A percentile compares a stretch with the other conserved stretches of the same genome.
phyloP scores from a whole-genome alignment of 768 basidiomycete species.

The Rhizopogon sp. region DNA sequence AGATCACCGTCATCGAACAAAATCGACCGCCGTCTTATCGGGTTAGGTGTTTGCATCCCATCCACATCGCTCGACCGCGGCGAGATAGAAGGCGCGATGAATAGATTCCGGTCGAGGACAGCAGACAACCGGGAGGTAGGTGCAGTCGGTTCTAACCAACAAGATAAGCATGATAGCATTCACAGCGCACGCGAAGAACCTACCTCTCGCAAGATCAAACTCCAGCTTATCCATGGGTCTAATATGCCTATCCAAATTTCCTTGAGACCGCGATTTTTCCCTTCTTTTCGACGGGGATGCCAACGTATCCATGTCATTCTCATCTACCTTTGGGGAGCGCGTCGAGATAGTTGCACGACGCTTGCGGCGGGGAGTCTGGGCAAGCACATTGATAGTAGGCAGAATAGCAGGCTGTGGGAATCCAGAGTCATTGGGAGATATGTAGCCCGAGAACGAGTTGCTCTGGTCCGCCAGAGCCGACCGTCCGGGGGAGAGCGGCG shows the following conservation, averaged over 20 bases:
- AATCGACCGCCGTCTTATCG: slow-evolving; percentile 7
- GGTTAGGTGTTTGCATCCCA: slow-evolving; percentile 14
- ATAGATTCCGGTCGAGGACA: slow-evolving; percentile 63
- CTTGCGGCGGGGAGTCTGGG: slow-evolving; percentile 29
- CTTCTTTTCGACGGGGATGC: slow-evolving; percentile 57
- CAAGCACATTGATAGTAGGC: slow-evolving; percentile 14
- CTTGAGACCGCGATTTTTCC: slow-evolving; percentile 65
- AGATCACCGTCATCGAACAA: slow-evolving; percentile 41
- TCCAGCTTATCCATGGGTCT: slow-evolving; percentile 61
- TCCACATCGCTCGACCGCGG: slow-evolving; percentile 34
- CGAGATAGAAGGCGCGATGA: slow-evolving; percentile 49
- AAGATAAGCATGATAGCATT: slow-evolving; percentile 3
- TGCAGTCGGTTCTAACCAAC: slow-evolving; percentile 26
- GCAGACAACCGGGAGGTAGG: slow-evolving; percentile 58
- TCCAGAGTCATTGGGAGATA: slow-evolving; percentile 16
- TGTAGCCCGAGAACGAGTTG: slow-evolving; percentile 16
- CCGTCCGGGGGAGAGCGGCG: slow-evolving; percentile 18
- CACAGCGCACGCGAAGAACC: slow-evolving; percentile 16
- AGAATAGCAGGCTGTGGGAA: slow-evolving; percentile 9
- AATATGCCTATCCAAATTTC: slow-evolving; percentile 62
- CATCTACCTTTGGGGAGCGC: slow-evolving; percentile 41
- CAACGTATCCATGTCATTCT: slow-evolving; percentile 28
- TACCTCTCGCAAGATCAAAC: slow-evolving; percentile 60
- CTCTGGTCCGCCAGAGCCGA: slow-evolving; percentile 10
- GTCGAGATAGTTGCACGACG: slow-evolving; percentile 67